Percentiles rank a stretch among this genome's conserved stretches.
These are phyloP conservation scores for Candida broadrunensis DNA, from an alignment of 805 yeast genomes.

Conservation along the genomic window DNA sequence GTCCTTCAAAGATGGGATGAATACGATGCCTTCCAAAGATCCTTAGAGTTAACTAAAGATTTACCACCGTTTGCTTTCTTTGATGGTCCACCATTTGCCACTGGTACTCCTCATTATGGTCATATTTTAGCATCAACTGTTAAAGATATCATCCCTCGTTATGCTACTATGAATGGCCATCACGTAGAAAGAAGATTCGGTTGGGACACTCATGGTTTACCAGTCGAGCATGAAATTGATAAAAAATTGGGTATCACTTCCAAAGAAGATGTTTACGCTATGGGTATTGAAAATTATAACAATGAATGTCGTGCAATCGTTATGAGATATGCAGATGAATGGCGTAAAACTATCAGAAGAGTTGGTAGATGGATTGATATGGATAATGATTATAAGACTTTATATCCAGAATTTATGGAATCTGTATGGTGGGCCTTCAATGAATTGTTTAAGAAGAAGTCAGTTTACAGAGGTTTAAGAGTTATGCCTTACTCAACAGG, in stretches of 20 bases:
- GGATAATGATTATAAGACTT: slow-evolving; percentile 96
- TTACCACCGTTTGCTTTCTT: slow-evolving; percentile 87
- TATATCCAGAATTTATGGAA: slow-evolving; percentile 96
- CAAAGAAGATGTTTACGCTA: slow-evolving; percentile 88
- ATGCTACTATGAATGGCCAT: slow-evolving; percentile 96
- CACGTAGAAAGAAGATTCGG: slow-evolving; percentile 97
- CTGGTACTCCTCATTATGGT: slow-evolving; percentile 99
- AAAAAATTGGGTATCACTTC: slow-evolving; percentile 91
- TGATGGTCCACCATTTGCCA: slow-evolving; percentile 99
- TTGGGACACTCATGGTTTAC: slow-evolving; percentile 99
- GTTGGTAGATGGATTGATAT: slow-evolving; percentile 99
- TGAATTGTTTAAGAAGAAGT: slow-evolving; percentile 77
- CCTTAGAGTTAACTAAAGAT: slow-evolving; percentile 78
- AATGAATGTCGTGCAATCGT: slow-evolving; percentile 95
- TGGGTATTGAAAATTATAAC: slow-evolving; percentile 94
- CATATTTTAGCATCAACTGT: slow-evolving; percentile 96
- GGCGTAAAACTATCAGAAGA: slow-evolving; percentile 92
- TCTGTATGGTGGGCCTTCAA: slow-evolving; percentile 99
- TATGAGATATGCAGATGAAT: slow-evolving; percentile 93
- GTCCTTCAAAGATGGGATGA: slow-evolving; percentile 82
- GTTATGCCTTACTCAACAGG: slow-evolving; percentile 99
- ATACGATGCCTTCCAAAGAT: slow-evolving; percentile 88
- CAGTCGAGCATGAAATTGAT: slow-evolving; percentile 98
- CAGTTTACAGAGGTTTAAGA: slow-evolving; percentile 91
- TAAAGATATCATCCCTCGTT: slow-evolving; percentile 95